Conservation (phyloP, 1,284 basidiomycete genomes). For the Irpex rosettiformis region DNA sequence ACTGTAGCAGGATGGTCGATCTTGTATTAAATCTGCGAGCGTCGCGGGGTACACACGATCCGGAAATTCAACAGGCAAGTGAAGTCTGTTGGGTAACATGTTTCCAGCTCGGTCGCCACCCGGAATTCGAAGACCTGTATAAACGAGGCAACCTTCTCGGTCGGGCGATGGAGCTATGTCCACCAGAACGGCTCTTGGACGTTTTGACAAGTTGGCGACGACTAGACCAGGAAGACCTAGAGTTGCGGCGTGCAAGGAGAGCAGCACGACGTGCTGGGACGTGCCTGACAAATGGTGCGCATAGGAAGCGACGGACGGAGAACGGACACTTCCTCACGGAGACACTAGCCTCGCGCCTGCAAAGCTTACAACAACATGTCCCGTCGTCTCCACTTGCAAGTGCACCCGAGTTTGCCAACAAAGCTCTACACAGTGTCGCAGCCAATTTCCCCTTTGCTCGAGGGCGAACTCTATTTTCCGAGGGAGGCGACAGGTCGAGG, state of each 20-base stretch:
- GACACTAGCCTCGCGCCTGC: slow-evolving; percentile 57
- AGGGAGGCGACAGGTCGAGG: slow-evolving; percentile 36
- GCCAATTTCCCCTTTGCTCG: slow-evolving; percentile 74
- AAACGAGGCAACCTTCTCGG: slow-evolving; percentile 76
- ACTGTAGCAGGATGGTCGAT: slow-evolving; percentile 69
- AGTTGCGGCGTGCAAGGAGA: slow-evolving; percentile 33
- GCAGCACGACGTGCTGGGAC: slow-evolving; percentile 16
- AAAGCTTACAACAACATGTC: slow-evolving; percentile 49
- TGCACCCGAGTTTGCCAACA: slow-evolving; percentile 68
- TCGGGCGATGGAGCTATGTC: slow-evolving; percentile 84
- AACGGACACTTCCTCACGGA: slow-evolving; percentile 30
- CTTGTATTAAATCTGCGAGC: slow-evolving; percentile 48
- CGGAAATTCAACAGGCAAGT: slow-evolving; percentile 54
- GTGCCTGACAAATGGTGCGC: slow-evolving; percentile 3
- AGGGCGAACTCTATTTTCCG: slow-evolving; percentile 41
- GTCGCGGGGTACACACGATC: slow-evolving; percentile 37
- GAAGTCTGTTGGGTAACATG: slow-evolving; percentile 87
- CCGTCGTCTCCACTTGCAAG: slow-evolving; percentile 59
- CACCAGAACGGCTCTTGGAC: slow-evolving; percentile 71
- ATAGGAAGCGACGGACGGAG: slow-evolving; percentile 15
- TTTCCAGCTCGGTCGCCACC: slow-evolving; percentile 80
- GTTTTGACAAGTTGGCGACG: slow-evolving; percentile 73
- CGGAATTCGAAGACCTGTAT: slow-evolving; percentile 65
- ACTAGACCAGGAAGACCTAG: slow-evolving; percentile 61
- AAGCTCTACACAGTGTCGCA: slow-evolving; percentile 71